Base-by-base conservation (phyloP, 1,284 basidiomycete species). In the Clitocybe nebularis region DNA sequence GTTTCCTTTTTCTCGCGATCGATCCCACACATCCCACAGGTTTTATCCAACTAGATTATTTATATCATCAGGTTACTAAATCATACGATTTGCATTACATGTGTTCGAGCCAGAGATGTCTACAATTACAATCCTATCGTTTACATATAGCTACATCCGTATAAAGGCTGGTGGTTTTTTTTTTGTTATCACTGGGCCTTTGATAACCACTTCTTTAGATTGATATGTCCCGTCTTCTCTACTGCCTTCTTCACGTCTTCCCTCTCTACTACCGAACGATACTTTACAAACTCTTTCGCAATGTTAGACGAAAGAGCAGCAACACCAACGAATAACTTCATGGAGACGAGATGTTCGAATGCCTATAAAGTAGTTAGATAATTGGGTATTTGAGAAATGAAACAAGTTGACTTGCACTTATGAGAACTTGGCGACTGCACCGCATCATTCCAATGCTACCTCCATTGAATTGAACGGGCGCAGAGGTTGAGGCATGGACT, bases 371-470 rank as follows among this genome's bases (percentile, higher is more conserved):
- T 8, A 22, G 23, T 23, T 13, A 53, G 39, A 26, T 22, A 6
- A 33, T 24, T 34, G 34, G 13, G 35, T 20, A 32, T n/a, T n/a
- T n/a, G n/a, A n/a, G n/a, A 23, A 37, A 11, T 17, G 4, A 30
- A 16, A 10, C 38, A 22, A 22, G 22, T 17, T 11, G 10, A 68
- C 80, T 49, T 58, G 88, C 86, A 41, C 69, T 71, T 58, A 79
- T 63, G 39, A 88, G 66, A 29, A 87, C 74, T 13, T 72, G 67
- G 17, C 79, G 71, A 14, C 74, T 73, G 52, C 83, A 84, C 20
- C 69, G 71, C 19, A 80, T 66, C 84, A 89, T 88, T 2, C 85
- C 84, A 41, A 89, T 82, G 39, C 78, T 77, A 2, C 79, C 80
- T 2, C 85, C 84, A 41, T 79, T 77, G 21, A 87, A 58, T 43